Evolutionary conservation across 805 yeast genomes (phyloP).

Genomic region (Lipomyces anomalus): DNA sequence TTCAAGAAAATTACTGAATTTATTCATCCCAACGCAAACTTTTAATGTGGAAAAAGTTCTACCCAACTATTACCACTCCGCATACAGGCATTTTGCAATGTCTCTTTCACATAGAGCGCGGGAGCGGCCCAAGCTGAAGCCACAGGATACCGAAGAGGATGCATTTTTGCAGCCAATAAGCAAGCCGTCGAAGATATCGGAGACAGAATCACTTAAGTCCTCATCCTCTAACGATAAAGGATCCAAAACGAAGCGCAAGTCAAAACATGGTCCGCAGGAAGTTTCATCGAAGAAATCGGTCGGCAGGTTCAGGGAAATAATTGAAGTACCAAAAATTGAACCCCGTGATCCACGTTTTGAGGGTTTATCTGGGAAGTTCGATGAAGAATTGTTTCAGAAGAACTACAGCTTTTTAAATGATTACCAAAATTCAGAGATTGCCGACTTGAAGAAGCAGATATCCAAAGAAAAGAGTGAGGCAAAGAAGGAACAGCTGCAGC

Average conservation of each 20-base stretch:
- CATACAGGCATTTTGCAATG: too few relatives aligned
- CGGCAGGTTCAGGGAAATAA: constrained; percentile 64
- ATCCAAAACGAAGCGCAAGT: constrained; percentile 20
- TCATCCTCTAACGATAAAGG: too few relatives aligned
- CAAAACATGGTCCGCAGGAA: constrained; percentile 86
- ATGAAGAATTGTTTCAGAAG: constrained; percentile 57
- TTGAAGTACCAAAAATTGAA: constrained; percentile 33
- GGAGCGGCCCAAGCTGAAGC: too few relatives aligned
- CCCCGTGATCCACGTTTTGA: constrained; percentile 81
- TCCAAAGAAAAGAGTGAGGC: constrained; percentile 42
- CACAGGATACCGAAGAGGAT: too few relatives aligned
- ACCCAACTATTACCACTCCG: too few relatives aligned
- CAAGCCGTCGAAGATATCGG: too few relatives aligned
- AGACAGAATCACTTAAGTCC: too few relatives aligned
- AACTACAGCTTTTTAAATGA: constrained; percentile 83
- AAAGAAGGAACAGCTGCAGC: constrained; percentile 33
- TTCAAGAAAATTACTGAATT: too few relatives aligned
- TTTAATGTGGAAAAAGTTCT: too few relatives aligned
- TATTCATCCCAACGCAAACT: too few relatives aligned
- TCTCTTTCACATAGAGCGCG: too few relatives aligned
- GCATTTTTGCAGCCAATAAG: too few relatives aligned
- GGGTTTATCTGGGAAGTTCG: constrained; percentile 80
- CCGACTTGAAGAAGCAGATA: constrained; percentile 50
- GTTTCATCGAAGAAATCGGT: constrained; percentile 68
- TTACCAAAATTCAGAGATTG: constrained; percentile 70